A percentile compares a stretch with the other conserved stretches of the same genome.
Conservation (phyloP, 1,284 basidiomycete genomes). For the Apiotrichum veenhuisii region DNA sequence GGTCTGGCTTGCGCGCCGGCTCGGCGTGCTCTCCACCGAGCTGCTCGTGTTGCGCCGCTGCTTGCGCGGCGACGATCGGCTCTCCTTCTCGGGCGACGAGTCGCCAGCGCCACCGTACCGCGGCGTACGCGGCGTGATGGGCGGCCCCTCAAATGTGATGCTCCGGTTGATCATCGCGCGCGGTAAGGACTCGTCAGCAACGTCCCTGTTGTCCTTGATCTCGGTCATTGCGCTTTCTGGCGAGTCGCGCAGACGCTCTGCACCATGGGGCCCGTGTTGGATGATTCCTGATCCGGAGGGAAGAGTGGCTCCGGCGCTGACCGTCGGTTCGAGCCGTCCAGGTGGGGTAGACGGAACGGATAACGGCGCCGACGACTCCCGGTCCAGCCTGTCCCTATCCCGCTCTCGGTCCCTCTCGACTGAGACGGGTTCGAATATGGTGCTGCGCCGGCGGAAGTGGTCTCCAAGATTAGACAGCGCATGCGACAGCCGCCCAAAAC, state of each 20-base stretch:
- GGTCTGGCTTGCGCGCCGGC: not conserved
- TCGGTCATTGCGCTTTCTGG: too few species aligned
- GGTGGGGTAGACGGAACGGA: not conserved
- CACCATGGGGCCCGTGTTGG: not conserved
- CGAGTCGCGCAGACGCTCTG: not conserved
- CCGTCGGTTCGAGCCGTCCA: not conserved
- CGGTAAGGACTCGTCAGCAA: not conserved
- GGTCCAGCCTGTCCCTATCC: not conserved
- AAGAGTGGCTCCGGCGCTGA: not conserved
- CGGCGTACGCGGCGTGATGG: not conserved
- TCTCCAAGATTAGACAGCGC: slow-evolving; percentile 34
- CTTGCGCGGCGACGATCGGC: not conserved
- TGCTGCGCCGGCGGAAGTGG: slow-evolving; percentile 27
- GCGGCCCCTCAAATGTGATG: not conserved
- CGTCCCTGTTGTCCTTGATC: not conserved
- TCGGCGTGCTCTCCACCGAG: not conserved
- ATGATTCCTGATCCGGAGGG: too few species aligned
- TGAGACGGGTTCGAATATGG: not conserved
- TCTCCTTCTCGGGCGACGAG: not conserved
- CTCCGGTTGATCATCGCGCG: not conserved
- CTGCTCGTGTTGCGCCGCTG: not conserved
- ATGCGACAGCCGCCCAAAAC: slow-evolving; percentile 29
- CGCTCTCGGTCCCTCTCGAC: not conserved
- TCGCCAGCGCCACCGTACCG: not conserved
- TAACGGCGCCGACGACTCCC: too few species aligned